Evolutionary conservation across 2,329 filamentous ascomycete species (phyloP), one percentile per base, ranked within the genome.

Genomic region (Hypomyces rosellus): DNA sequence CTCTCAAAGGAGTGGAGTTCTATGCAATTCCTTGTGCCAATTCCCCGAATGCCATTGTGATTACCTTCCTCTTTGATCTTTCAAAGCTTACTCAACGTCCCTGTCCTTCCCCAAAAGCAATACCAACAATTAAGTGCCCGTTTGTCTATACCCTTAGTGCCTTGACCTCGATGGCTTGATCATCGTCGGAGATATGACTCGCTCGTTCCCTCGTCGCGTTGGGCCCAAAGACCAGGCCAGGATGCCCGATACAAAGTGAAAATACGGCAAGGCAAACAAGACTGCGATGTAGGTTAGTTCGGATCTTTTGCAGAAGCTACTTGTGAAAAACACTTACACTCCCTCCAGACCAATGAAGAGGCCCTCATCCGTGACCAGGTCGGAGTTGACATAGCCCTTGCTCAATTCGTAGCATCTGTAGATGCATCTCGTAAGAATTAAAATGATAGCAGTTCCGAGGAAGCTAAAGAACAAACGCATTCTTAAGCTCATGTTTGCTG

Each of bases 371-470:
- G 68, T 68, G 38, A 84, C 78, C 49, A 85, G 63, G 5, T 69
- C 62, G 0, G 80, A 82, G 22, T 63, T 38, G 5, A 59, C 69
- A 68, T 82, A 87, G 1, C 84, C 84, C 37, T 82, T 69, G 54
- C 76, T 79, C 53, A 87, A 64, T 66, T 88, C 84, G 9, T 80
- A 80, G 39, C 85, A 80, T 48, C 84, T 74, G 63, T 82, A 86
- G 9, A 78, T 72, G 55, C 78, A 84, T 14, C 84, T 72, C 4
- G 76, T 74, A 37, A 86, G 75, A 56, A 87, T 82, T 40, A 77
- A 69, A 3, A 83, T 46, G 3, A 83, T 80, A 0, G 81, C 76
- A 1, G 78, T 59, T 1, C 67, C 63, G 11, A 85, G 65, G 41
- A 75, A 78, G 2, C 63, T 56, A 12, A 82, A 67, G 60, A 84